These are phyloP conservation scores for Yamadazyma mexicana DNA, from an alignment of 1,139 yeast species.

Conservation along the genomic window DNA sequence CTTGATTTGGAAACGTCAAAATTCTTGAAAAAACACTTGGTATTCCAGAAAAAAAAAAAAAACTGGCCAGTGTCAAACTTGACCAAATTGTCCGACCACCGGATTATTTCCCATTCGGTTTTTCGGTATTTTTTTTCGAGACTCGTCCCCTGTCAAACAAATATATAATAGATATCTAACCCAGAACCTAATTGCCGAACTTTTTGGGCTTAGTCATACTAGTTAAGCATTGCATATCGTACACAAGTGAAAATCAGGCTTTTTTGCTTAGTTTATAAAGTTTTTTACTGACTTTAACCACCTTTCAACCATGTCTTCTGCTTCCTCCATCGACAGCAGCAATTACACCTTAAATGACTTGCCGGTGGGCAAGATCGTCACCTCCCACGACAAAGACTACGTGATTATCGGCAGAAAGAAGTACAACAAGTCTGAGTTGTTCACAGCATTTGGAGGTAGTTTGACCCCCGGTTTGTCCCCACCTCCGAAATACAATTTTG, in stretches of 20 bases:
- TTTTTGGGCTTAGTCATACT: too few species aligned
- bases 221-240: too few species aligned
- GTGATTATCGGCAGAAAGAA: slow-evolving; percentile 30
- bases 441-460: slow-evolving; percentile 70
- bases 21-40: too few species aligned
- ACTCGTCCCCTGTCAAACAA: too few species aligned
- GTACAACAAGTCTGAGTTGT: slow-evolving; percentile 32
- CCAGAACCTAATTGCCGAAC: too few species aligned
- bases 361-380: slow-evolving; percentile 20
- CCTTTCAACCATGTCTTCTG: slow-evolving; percentile 1
- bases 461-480: slow-evolving; percentile 30
- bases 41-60: too few species aligned
- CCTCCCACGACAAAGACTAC: slow-evolving; percentile 25
- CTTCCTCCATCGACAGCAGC: slow-evolving; percentile 12
- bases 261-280: too few species aligned
- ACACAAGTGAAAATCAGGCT: too few species aligned
- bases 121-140: background rate
- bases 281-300: too few species aligned
- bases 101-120: slow-evolving; percentile 1
- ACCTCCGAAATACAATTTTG: slow-evolving; percentile 31
- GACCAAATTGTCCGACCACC: slow-evolving; percentile 3
- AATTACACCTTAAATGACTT: slow-evolving; percentile 10
- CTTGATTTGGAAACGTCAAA: too few species aligned
- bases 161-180: too few species aligned
- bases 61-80: background rate